Evolutionary conservation across 1,284 basidiomycete species (phyloP), one percentile per base, ranked within the genome.

Genomic region (Microstroma glucosiphilum): DNA sequence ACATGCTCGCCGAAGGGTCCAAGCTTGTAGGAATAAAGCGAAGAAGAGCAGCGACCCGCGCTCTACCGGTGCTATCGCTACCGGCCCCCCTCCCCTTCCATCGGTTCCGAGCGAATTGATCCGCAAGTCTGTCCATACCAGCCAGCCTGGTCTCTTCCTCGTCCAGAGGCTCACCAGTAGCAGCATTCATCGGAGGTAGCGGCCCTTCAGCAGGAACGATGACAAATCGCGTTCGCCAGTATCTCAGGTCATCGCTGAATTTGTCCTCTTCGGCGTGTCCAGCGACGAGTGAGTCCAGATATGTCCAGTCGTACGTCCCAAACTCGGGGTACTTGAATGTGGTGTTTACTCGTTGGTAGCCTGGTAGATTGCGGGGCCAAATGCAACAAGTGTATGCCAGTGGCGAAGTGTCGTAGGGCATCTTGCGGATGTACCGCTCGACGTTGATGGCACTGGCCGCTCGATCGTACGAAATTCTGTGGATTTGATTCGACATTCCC

Each of bases 181-280:
- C 65, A 25, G 69, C 74, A 57, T 62, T 67, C 73, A 69, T 80
- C 57, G 64, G 70, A 61, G 91, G 84, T 64, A 86, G 89, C 41
- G 84, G 83, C 61, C 87, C 88, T 11, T 86, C 84, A 0, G 89
- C 88, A 0, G 94, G 94, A 55, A 97, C 90, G 19, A 98, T 86
- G 25, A 97, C 85, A 76, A 96, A 96, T n/a, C 93, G 85, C 0
- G 92, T 96, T 6, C 93, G 85, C 91, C 93, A 97, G 76, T 94
- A 96, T 17, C 69, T 67, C 56, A 71, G 64, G 57, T 65, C 72
- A 57, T 75, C 77, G 51, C 65, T 75, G 56, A 79, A 76, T 59
- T 66, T 61, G 61, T 74, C 70, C 63, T 63, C 61, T 60, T 76
- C 69, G 40, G 67, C 57, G 60, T 71, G 68, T 2, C 81, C 81